Percentiles rank a stretch among this genome's conserved stretches.
Evolutionary conservation across 1,139 yeast species (phyloP).

Genomic region (Yamadazyma atlantica): DNA sequence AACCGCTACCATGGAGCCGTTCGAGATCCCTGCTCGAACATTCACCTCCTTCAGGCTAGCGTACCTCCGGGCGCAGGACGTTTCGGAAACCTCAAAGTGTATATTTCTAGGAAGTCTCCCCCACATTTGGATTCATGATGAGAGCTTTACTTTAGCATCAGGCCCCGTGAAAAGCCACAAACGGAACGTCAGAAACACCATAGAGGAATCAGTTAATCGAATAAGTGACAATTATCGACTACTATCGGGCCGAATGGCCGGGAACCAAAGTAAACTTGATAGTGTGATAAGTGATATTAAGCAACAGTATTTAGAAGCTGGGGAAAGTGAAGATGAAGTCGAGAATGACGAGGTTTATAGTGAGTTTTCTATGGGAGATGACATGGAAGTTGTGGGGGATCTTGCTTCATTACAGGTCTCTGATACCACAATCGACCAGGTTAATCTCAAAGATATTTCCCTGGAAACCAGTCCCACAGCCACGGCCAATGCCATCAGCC

Average conservation of each 20-base stretch:
- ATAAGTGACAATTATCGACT: background rate
- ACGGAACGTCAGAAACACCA: constrained; percentile 7
- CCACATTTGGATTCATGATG: constrained; percentile 51
- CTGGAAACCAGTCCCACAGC: background rate
- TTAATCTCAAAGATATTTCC: background rate
- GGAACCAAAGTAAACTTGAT: background rate
- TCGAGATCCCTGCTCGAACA: constrained; percentile 28
- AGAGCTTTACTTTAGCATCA: constrained; percentile 12
- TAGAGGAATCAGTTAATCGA: constrained; percentile 8
- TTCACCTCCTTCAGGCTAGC: constrained; percentile 66
- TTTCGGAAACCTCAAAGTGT: constrained; percentile 51
- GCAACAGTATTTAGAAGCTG: background rate
- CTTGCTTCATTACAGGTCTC: background rate
- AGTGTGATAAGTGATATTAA: background rate
- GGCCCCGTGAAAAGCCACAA: constrained; percentile 12
- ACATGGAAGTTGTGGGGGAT: background rate
- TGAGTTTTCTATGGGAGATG: no score
- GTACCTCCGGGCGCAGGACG: constrained; percentile 49
- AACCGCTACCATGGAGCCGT: constrained; percentile 1
- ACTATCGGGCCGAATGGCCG: background rate
- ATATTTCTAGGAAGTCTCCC: constrained; percentile 69
- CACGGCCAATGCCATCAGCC: background rate
- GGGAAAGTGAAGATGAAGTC: background rate
- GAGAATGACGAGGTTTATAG: background rate
- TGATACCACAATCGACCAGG: background rate